Evolutionary conservation across 73 alveolate genomes (phyloP).

Genomic region (Tetrahymena elliotti): DNA sequence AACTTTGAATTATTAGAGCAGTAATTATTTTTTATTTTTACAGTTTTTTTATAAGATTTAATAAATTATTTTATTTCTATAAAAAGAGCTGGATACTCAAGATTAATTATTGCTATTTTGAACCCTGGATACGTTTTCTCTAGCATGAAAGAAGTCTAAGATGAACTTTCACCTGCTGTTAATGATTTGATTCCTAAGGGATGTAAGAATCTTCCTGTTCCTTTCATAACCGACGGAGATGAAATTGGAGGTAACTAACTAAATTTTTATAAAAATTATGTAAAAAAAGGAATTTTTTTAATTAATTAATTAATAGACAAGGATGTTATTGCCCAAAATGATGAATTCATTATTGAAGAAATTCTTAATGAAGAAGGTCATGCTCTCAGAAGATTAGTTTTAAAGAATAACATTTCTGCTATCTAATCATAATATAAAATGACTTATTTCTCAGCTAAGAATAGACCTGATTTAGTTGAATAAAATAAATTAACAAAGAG

Average conservation of each 20-base stretch:
- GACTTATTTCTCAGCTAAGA: slow-evolving; percentile 4
- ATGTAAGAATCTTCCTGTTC: slow-evolving; percentile 32
- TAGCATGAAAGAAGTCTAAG: slow-evolving; percentile 15
- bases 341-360: slow-evolving; percentile 31
- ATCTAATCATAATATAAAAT: slow-evolving; percentile 21
- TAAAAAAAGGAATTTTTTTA: not conserved
- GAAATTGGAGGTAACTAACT: slow-evolving; percentile 11
- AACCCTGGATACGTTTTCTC: slow-evolving; percentile 32
- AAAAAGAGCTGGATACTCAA: slow-evolving; percentile 15
- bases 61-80: too few species aligned
- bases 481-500: not conserved
- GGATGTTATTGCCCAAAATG: slow-evolving; percentile 14
- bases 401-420: slow-evolving; percentile 14
- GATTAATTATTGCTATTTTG: slow-evolving; percentile 30
- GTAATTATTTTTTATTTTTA: not conserved
- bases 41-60: not conserved
- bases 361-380: slow-evolving; percentile 5
- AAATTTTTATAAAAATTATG: not conserved
- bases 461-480: not conserved
- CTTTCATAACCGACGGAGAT: slow-evolving; percentile 43
- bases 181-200: slow-evolving; percentile 24
- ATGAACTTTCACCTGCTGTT: slow-evolving; percentile 20
- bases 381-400: slow-evolving; percentile 25
- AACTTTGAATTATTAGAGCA: slow-evolving; percentile 18
- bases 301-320: not conserved